Base-by-base conservation (phyloP, 768 basidiomycete species). In the Phaffia australis region DNA sequence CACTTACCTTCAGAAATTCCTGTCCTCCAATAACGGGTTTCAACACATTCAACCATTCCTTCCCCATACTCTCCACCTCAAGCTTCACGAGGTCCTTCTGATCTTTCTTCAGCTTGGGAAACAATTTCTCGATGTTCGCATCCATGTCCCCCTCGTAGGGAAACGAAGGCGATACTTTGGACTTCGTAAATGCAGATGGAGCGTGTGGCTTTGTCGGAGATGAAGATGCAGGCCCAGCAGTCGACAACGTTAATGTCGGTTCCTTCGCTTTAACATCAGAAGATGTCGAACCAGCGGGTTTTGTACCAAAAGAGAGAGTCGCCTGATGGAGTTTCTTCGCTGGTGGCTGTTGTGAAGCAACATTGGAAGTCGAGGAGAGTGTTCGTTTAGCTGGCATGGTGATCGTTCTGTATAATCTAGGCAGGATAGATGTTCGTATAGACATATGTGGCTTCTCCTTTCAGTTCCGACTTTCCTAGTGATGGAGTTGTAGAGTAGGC, bases 41-140 rank as follows among this genome's bases (percentile, higher is more conserved):
- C 21, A 77, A 58, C 19, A 72, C 76, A 55, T 75, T 63, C 30
- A 77, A 70, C 76, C 76, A 77, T 56, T 77, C 76, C 46, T 74
- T 71, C 2, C 74, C 76, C 69, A 77, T 66, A 1, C 72, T 75
- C 50, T 73, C 73, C 21, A 76, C 52, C 66, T 77, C 76, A 27
- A 76, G 62, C 57, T 70, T 48, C 23, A 77, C 63, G 27, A 75
- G 69, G 4, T 56, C 55, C 35, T 51, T 54, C 3, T 69, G 18
- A 5, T 58, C 57, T 21, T 52, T 35, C n/a, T 29, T 14, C 3
- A 69, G 67, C 27, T 27, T 54, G 1, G 67, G 67, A 32, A 63
- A 69, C 25, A 54, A 30, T 47, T 50, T 15, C 15, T 64, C 49
- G 62, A 69, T 63, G 1, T 18, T 48, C 2, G 55, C 62, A 1